phyloP scores from a whole-genome alignment of 768 basidiomycete species.

The Exidia glandulosa region DNA sequence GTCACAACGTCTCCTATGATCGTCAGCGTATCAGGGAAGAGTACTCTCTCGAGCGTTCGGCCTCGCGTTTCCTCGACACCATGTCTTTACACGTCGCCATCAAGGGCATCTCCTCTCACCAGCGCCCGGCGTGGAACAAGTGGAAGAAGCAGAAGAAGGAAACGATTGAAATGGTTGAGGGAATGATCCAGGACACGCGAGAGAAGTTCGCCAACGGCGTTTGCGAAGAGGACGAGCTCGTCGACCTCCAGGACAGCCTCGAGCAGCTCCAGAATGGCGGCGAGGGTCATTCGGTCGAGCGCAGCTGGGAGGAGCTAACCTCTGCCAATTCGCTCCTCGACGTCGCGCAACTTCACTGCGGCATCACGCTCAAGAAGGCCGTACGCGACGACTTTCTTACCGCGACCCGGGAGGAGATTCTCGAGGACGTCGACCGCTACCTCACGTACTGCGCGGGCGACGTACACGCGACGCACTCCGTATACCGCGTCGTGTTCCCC shows the following conservation, averaged over 20 bases:
- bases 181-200: conserved; percentile 34
- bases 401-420: conserved; percentile 50
- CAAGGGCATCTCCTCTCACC: conserved; percentile 88
- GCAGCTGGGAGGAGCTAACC: conserved; percentile 88
- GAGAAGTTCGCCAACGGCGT: conserved; percentile 26
- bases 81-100: conserved; percentile 92
- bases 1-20: conserved; percentile 95
- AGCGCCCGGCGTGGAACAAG: conserved; percentile 87
- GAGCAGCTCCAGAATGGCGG: neutral
- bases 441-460: conserved; percentile 80
- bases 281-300: conserved; percentile 13
- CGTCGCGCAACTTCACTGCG: conserved; percentile 84
- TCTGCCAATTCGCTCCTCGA: conserved; percentile 87
- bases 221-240: conserved; percentile 25
- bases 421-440: conserved; percentile 56
- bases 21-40: conserved; percentile 74
- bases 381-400: conserved; percentile 70
- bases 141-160: conserved; percentile 60
- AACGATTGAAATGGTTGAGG: conserved; percentile 50
- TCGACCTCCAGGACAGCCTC: neutral
- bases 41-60: conserved; percentile 55
- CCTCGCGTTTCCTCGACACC: conserved; percentile 83
- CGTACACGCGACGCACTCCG: conserved; percentile 72
- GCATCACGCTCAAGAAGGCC: conserved; percentile 66
- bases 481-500: conserved; percentile 68